A percentile compares a stretch with the other conserved stretches of the same genome.
Conservation (phyloP, 441 rosid species). For the Jatropha podagrica region DNA sequence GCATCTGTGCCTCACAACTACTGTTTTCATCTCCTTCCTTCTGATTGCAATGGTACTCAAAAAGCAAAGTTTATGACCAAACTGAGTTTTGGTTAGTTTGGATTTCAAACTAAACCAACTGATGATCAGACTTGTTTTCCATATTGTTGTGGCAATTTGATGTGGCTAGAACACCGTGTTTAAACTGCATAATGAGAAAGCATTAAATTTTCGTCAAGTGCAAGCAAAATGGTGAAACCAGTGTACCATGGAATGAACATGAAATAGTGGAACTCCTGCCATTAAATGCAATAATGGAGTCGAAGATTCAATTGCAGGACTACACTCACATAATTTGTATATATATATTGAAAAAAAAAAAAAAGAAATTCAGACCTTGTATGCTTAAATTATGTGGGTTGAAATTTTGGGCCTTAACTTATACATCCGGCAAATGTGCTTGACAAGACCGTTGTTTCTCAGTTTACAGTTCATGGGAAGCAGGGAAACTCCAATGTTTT, state of each 20-base stretch:
- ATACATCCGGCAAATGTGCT: not conserved
- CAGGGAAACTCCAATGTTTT: constrained; percentile 76
- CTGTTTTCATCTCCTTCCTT: not conserved
- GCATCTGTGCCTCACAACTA: not conserved
- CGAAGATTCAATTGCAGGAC: not conserved
- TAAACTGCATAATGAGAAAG: not conserved
- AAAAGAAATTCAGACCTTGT: not conserved
- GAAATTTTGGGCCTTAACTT: not conserved
- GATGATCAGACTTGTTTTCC: not conserved
- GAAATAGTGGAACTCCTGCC: not conserved
- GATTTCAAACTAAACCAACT: not conserved
- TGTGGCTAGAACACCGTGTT: not conserved
- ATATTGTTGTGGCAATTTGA: not conserved
- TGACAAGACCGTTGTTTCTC: constrained; percentile 20
- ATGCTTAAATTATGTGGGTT: not conserved
- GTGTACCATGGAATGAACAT: too few relatives aligned
- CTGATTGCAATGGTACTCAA: not conserved
- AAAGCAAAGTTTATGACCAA: not conserved
- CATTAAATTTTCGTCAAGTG: not conserved
- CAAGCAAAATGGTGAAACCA: not conserved
- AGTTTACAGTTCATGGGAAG: constrained; percentile 83
- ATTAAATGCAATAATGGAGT: not conserved
- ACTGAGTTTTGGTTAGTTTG: not conserved
- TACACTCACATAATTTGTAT: not conserved
- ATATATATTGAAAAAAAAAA: too few relatives aligned